Base-by-base conservation (phyloP, 805 yeast species). In the Myxozyma nipponensis region DNA sequence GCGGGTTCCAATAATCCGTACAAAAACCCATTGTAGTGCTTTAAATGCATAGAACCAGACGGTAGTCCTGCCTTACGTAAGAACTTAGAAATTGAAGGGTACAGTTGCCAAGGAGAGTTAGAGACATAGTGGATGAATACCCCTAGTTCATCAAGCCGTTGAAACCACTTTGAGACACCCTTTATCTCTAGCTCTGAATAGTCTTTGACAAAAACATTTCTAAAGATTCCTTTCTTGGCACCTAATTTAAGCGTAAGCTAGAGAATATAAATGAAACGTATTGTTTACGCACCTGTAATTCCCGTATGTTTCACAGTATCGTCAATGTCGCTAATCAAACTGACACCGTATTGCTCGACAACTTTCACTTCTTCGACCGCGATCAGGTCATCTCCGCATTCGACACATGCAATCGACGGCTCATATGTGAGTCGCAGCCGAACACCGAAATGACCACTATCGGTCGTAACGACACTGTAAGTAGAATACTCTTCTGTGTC, bases 261-360 rank as follows among this genome's bases (percentile, higher is more conserved):
- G 7, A 36, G 22, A 17, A 19, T 13, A 42, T 43, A 22, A 19
- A 22, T n/a, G 9, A 39, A 26, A 21, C 28, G 6, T 13, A n/a
- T n/a, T 3, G 22, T n/a, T 1, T n/a, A 42, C 50, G 7, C 18
- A 50, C 91, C 91, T 30, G 86, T 75, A 0, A 93, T 91, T 1
- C 98, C 98, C 0, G 98, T 89, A 38, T 79, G 73, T 62, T 93
- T 85, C 32, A 91, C 82, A 0, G 99, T 93, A 64, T 93, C 99
- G 65, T 93, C 99, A 38, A 93, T 83, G 66, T 93, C 99, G 61
- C 90, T 82, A 21, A 93, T 89, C 1, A 93, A 66, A 10, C 86
- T 86, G 21, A 83, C 70, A 0, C 95, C 93, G 0, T 63, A 45
- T 42, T 54, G 58, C 42, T 59, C 58, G 9, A 61, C 70, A 10